Base-by-base conservation (phyloP, 2,329 filamentous ascomycete species). In the Penicillium sp. region DNA sequence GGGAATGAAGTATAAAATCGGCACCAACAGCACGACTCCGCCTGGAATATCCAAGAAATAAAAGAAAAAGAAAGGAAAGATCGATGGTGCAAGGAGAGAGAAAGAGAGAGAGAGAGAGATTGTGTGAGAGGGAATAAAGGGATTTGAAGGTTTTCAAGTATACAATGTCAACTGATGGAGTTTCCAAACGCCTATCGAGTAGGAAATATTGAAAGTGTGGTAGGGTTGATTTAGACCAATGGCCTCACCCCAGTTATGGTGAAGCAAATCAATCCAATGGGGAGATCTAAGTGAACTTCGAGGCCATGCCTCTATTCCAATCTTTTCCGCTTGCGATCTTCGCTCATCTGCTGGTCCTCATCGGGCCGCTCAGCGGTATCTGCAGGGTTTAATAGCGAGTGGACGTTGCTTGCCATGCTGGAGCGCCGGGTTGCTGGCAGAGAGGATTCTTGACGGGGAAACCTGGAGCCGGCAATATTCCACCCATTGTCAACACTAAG, bases 401-500 rank as follows among this genome's bases (percentile, higher is more conserved):
- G 85, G 22, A 88, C 84, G 63, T 87, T 89, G 63, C 86, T 88
- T 7, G 87, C 87, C 87, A 90, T 89, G 67, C 86, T 89, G 26
- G 85, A 86, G 58, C 87, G 80, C 53, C 87, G 77, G 8, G 86
- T 89, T n/a, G 85, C 84, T 3, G 87, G 86, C 0, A 78, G 61
- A 10, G 76, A 78, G 14, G 68, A 74, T 56, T 75, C 74, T 29
- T 75, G 71, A 13, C 73, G 73, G 39, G 71, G 62, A 52, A 72
- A 77, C 55, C 71, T 69, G 9, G 73, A 70, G 2, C 81, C 82
- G 3, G 82, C 81, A 19, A 84, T 67, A 31, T 80, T 74, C 84
- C 84, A 87, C 43, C 80, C 79, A 60, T 80, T 80, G 52, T 86
- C 84, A 10, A 78, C 78, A 55, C 75, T 80, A 27, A 82, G 71